Base-by-base conservation (phyloP, 2,329 filamentous ascomycete species). In the Epichloe elymi region DNA sequence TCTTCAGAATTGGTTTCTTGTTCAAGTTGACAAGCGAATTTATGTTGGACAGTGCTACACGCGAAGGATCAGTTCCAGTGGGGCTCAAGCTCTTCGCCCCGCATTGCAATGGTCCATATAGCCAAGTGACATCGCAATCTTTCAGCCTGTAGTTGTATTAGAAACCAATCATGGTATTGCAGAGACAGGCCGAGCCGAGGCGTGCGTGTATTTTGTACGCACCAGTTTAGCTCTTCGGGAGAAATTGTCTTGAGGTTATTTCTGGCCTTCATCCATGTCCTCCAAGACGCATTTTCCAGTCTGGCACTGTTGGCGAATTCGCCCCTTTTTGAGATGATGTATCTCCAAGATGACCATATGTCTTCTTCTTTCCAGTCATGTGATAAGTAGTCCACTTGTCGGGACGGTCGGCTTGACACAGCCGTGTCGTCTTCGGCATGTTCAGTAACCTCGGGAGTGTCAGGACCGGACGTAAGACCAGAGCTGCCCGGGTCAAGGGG, bases 271-370 rank as follows among this genome's bases (percentile, higher is more conserved):
- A 88, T 86, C 93, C 93, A 97, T 1, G 89, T 93, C 64, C 93
- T 79, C 93, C 93, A 98, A 0, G 89, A 95, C 3, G 93, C 93
- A 67, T 98, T 97, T 67, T 97, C 93, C 33, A 97, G 69, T 47
- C 93, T 77, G 36, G 83, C 83, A 37, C 85, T 80, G 65, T 96
- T 91, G 59, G 80, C 82, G 57, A 94, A 94, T 49, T 87, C 79
- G 53, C 81, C 82, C 59, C 85, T 77, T 60, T 88, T 86, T 30
- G 86, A 83, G 15, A 90, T 82, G 59, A 97, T 88, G 64, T 95
- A 93, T 63, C 89, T 83, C 93, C 93, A 97, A 1, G 91, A 96
- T 5, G 87, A 85, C 90, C 90, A 97, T 26, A 97, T 94, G 67
- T 98, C 91, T 66, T 97, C 90, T 67, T 96, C 89, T 56, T 79